Percentiles rank a stretch among this genome's conserved stretches.
phyloP scores from a whole-genome alignment of 441 rosid species.

The Sinapis alba region DNA sequence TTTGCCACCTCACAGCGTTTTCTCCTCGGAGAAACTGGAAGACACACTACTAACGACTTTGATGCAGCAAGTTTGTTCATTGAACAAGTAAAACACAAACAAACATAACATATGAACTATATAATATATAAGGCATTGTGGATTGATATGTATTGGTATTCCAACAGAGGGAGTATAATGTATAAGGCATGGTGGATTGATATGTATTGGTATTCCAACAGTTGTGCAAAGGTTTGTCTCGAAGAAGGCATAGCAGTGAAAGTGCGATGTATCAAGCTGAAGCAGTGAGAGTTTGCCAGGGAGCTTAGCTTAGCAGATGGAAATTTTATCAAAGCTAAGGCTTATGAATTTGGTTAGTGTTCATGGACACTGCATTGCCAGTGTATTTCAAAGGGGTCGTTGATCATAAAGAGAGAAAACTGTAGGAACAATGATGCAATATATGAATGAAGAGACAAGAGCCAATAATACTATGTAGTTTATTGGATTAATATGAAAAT shows the following conservation, averaged over 20 bases:
- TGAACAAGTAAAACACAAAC: conserved; percentile 55
- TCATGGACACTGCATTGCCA: conserved; percentile 82
- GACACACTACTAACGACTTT: conserved; percentile 79
- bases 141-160: conserved; percentile 1
- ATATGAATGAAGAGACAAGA: not conserved
- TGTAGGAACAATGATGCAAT: not conserved
- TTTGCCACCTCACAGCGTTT: conserved; percentile 64
- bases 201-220: conserved; percentile 33
- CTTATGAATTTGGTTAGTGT: conserved; percentile 81
- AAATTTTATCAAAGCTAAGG: conserved; percentile 77
- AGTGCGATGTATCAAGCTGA: conserved; percentile 68
- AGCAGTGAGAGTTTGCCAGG: conserved; percentile 68
- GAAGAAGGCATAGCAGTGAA: conserved; percentile 64
- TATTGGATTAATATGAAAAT: not conserved
- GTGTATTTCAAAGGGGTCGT: too few relatives aligned
- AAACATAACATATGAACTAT: conserved; percentile 9
- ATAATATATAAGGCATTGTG: not conserved
- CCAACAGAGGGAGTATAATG: conserved; percentile 45
- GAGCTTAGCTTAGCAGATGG: conserved; percentile 67
- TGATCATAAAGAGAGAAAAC: not conserved
- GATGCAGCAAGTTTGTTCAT: conserved; percentile 61
- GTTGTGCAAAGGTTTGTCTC: conserved; percentile 70
- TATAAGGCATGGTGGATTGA: not conserved
- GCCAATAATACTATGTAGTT: conserved; percentile 10
- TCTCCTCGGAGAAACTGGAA: conserved; percentile 80